Evolutionary conservation across 2,329 filamentous ascomycete genomes (phyloP), one percentile per base, ranked within the genome.

Genomic region (Venturia effusa): DNA sequence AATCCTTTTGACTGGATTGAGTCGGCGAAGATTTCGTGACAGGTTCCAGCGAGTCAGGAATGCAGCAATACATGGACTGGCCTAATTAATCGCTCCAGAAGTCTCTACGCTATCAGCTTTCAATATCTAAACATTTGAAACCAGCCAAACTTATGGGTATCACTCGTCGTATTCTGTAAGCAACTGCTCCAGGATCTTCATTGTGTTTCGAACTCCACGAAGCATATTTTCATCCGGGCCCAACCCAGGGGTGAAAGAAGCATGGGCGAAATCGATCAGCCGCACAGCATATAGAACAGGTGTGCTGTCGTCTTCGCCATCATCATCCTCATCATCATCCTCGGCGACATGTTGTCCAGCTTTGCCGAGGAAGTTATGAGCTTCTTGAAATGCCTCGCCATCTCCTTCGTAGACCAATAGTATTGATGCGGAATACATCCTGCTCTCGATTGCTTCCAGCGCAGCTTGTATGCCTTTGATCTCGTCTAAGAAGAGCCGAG

Each of bases 241-340:
- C 70, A 88, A 77, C 0, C 91, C 90, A 0, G 90, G 88, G 1
- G 85, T 88, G 87, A 88, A 97, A 61, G 80, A 78, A 13, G 94
- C 94, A 75, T 99, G 94, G 1, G 94, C 94, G 80, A 99, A 99
- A 74, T 99, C 94, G 69, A 99, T 99, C 67, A 99, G 81, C 72
- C 93, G 94, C 61, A 97, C 81, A 15, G 85, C 83, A 70, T 88
- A 90, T 54, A 96, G 84, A 69, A 87, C 87, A 0, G 88, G 88
- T 13, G 64, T 65, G 74, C 71, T 66, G 77, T 72, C 74, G 64
- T 80, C 75, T 61, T 83, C 79, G 57, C 80, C 77, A 2, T 85
- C 82, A 1, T 86, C 82, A 0, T 84, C 82, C 1, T 82, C 75
- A n/a, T 78, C 76, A 39, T 77, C 74, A 24, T 75, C 74, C 60